Evolutionary conservation across 192 early-diverging fungal species (phyloP).

Genomic region (Linderina pennispora): DNA sequence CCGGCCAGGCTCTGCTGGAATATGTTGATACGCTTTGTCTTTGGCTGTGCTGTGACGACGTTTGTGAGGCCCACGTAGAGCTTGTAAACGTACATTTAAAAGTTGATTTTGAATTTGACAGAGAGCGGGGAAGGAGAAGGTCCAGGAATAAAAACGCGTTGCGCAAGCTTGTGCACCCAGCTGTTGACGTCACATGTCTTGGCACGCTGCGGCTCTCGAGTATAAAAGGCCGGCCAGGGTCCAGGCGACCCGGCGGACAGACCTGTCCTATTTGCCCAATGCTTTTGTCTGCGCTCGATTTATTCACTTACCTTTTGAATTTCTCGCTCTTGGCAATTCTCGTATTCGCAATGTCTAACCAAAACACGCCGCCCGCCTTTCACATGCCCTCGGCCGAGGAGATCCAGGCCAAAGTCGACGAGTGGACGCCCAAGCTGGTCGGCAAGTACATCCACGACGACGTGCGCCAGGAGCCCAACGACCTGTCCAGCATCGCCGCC

Average conservation of each 20-base stretch:
- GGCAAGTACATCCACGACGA: constrained; percentile 14
- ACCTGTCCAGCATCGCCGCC: not conserved
- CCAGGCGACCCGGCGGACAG: too few relatives aligned
- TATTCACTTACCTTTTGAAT: not conserved
- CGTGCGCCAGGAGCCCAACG: not conserved
- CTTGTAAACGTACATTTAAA: not conserved
- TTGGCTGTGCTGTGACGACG: not conserved
- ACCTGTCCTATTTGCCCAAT: too few relatives aligned
- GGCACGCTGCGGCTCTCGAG: too few relatives aligned
- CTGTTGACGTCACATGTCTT: too few relatives aligned
- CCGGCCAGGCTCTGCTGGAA: too few relatives aligned
- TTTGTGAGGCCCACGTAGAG: not conserved
- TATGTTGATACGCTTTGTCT: too few relatives aligned
- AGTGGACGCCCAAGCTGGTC: constrained; percentile 10
- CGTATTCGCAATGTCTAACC: not conserved
- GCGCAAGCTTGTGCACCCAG: too few relatives aligned
- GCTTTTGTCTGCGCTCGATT: not conserved
- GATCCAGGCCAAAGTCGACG: constrained; percentile 4
- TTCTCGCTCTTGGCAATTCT: not conserved
- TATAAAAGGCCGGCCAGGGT: too few relatives aligned
- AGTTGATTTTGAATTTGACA: not conserved
- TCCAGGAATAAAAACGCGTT: not conserved
- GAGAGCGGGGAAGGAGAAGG: not conserved
- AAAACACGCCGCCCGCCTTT: not conserved
- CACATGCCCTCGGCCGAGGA: constrained; percentile 18